Percentiles rank a stretch among this genome's conserved stretches.
Evolutionary conservation across 2,329 filamentous ascomycete species (phyloP).

Genomic region (Botryotinia narcissicola): DNA sequence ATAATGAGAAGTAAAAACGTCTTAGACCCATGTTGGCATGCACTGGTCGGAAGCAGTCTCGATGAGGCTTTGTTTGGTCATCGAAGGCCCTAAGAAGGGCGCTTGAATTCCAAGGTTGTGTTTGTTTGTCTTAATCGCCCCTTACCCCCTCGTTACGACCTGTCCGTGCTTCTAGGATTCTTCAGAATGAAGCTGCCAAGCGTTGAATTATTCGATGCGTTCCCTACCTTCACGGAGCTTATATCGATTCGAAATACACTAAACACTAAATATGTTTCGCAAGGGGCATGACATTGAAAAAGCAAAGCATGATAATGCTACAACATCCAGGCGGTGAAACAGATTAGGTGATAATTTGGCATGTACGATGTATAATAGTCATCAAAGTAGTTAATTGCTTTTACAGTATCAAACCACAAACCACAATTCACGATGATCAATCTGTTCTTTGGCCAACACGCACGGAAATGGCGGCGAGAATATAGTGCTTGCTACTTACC

Average conservation of each 20-base stretch:
- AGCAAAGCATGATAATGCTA: constrained; percentile 2
- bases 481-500: neutral
- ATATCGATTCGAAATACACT: neutral
- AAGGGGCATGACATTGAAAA: constrained; percentile 13
- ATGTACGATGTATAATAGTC: neutral
- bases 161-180: constrained; percentile 12
- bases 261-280: constrained; percentile 4
- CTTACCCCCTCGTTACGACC: neutral
- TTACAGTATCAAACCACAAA: constrained; percentile 2
- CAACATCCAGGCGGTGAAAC: constrained; percentile 4
- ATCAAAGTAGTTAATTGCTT: neutral
- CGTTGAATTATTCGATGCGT: constrained; percentile 4
- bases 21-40: constrained; percentile 29
- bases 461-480: constrained; percentile 14
- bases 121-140: constrained; percentile 3
- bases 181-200: constrained; percentile 8
- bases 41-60: constrained; percentile 10
- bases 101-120: constrained; percentile 19
- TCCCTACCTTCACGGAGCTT: neutral
- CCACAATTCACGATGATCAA: neutral
- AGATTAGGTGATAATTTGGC: neutral
- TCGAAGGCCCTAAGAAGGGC: constrained; percentile 20
- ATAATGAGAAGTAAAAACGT: constrained; percentile 29
- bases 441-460: constrained; percentile 1
- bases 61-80: constrained; percentile 12